Evolutionary conservation across 257 asterid species (phyloP).

Genomic region (Voacanga thouarsii): DNA sequence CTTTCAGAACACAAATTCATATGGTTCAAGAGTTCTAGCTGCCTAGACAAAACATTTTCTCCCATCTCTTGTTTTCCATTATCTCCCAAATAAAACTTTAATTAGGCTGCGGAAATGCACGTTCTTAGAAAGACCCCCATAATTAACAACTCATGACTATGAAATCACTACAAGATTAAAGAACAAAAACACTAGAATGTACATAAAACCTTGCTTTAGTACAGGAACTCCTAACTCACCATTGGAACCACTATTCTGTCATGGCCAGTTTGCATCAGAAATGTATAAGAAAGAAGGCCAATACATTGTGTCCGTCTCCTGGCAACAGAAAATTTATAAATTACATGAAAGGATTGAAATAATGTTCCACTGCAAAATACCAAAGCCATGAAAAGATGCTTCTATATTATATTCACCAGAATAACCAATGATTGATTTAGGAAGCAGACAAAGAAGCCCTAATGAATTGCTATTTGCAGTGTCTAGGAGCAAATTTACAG

Average conservation of each 20-base stretch:
- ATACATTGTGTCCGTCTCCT: conserved; percentile 82
- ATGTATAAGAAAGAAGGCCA: conserved; percentile 90
- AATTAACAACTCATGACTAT: background rate
- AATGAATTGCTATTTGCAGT: too few relatives aligned
- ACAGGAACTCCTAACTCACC: conserved; percentile 54
- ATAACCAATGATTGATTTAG: background rate
- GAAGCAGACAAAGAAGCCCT: background rate
- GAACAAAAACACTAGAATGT: background rate
- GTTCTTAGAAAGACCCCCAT: background rate
- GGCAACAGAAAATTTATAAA: conserved; percentile 27
- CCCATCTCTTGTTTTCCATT: background rate
- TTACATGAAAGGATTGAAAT: conserved; percentile 13
- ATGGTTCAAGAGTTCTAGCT: background rate
- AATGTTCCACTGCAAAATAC: background rate
- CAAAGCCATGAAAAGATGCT: background rate
- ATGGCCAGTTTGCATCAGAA: conserved; percentile 68
- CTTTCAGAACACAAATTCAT: background rate
- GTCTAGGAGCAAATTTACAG: background rate
- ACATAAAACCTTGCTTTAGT: conserved; percentile 8
- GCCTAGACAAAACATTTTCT: background rate
- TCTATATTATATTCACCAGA: background rate
- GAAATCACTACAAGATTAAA: background rate
- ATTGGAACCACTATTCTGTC: conserved; percentile 92
- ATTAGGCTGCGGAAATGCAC: background rate
- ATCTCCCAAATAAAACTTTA: background rate